Conservation (phyloP, 2,329 filamentous ascomycete genomes). For the Ophiostoma piceae region DNA sequence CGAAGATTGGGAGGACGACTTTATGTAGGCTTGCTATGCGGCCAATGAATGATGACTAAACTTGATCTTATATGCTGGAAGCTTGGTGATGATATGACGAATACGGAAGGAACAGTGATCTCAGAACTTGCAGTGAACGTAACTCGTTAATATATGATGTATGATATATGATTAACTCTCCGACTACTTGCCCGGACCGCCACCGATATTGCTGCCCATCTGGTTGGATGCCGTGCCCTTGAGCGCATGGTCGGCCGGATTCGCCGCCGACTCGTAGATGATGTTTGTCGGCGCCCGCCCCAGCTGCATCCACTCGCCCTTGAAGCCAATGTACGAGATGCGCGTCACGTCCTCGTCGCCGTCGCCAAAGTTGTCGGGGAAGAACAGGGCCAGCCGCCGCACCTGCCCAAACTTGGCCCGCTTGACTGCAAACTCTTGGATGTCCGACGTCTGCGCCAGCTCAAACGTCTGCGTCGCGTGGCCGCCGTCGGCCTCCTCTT, state of each 20-base stretch:
- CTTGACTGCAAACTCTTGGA: conserved; percentile 84
- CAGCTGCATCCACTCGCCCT: conserved; percentile 86
- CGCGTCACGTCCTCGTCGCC: conserved; percentile 75
- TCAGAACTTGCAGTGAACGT: neutral
- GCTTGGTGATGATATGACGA: neutral
- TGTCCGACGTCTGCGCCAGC: conserved; percentile 69
- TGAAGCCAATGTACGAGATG: conserved; percentile 82
- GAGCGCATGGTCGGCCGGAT: conserved; percentile 77
- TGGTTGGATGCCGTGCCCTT: conserved; percentile 52
- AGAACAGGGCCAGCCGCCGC: conserved; percentile 77
- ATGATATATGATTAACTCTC: neutral
- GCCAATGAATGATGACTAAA: neutral
- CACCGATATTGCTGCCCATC: conserved; percentile 52
- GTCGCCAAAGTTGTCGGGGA: conserved; percentile 80
- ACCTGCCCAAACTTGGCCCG: conserved; percentile 84
- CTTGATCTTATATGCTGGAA: neutral
- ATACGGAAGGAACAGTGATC: neutral
- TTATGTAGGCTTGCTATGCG: conserved; percentile 58
- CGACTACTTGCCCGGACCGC: conserved; percentile 30
- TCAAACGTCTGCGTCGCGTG: conserved; percentile 58
- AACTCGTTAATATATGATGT: neutral
- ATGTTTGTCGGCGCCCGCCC: conserved; percentile 79
- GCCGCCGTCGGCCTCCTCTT: conserved; percentile 57
- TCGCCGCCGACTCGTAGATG: conserved; percentile 88
- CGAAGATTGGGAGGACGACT: conserved; percentile 79